Percentiles rank a stretch among this genome's conserved stretches.
Conservation (phyloP, 2,329 filamentous ascomycete genomes). For the Rhinocladiella similis region DNA sequence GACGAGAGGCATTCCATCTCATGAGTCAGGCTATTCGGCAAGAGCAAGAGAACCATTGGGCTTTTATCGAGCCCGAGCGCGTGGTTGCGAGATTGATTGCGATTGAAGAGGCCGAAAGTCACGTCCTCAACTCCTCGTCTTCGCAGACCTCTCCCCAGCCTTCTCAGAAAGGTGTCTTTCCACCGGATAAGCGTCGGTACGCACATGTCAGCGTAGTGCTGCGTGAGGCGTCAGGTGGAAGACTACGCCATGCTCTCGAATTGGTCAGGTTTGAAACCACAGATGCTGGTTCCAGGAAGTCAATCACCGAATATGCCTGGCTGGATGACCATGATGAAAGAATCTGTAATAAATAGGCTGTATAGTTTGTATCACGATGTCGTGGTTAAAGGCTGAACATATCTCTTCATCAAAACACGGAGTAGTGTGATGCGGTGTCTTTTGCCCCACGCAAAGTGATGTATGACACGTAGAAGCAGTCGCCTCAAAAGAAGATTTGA, state of each 20-base stretch:
- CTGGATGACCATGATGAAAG: slow-evolving; percentile 6
- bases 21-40: slow-evolving; percentile 16
- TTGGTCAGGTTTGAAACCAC: slow-evolving; percentile 18
- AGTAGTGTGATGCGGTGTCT: no score
- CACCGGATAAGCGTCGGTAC: slow-evolving; percentile 21
- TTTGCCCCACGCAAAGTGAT: no score
- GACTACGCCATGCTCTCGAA: slow-evolving; percentile 18
- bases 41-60: slow-evolving; percentile 12
- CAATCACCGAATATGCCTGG: slow-evolving; percentile 16
- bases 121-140: background rate
- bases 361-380: no score
- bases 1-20: slow-evolving; percentile 18
- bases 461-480: no score
- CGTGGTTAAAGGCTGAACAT: no score
- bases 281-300: slow-evolving; percentile 9
- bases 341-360: no score
- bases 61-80: slow-evolving; percentile 15
- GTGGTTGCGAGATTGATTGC: slow-evolving; percentile 19
- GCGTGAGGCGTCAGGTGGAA: slow-evolving; percentile 6
- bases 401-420: no score
- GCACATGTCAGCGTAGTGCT: slow-evolving; percentile 12
- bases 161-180: background rate
- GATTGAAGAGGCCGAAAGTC: slow-evolving; percentile 10
- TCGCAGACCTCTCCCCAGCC: background rate
- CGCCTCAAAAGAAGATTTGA: no score